Evolutionary conservation across 192 early-diverging fungal species (phyloP), one percentile per base, ranked within the genome.

Genomic region (Backusella sp.): DNA sequence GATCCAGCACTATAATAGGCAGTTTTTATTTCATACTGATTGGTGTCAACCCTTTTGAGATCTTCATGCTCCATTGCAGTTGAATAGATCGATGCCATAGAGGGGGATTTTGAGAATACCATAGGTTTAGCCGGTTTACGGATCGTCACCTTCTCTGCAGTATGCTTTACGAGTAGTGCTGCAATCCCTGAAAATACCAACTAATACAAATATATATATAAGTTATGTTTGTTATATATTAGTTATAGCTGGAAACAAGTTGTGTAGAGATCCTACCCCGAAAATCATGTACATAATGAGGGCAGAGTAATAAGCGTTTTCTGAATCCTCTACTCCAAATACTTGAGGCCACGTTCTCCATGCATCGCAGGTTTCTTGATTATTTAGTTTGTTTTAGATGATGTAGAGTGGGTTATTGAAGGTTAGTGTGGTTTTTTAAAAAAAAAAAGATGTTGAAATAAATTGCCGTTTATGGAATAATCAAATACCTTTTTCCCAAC

Each of bases 1-100:
- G 92, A 93, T 26, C 96, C 96, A 14, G 96, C 95, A 65, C 94
- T 93, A 73, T 97, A 97, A 44, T 90, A 90, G 26, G 87, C 85
- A n/a, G 82, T 85, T 73, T 92, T 92, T 67, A 88, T 86, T 12
- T 88, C 84, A 36, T 26, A 52, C 36, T 36, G 39, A 46, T 21
- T 28, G 11, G n/a, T 30, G 3, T 42, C 41, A 6, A 1, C 9
- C 21, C 44, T 44, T 72, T 72, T 44, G 8, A 62, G 14, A 8
- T 56, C 34, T 14, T 73, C 36, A 19, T 65, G 9, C 36, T 39
- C 37, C 56, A 62, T 62, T 62, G 56, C 26, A 28, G 23, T 62
- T 1, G 68, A 36, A 42, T 71, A 62, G 1, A 72, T 21, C 6
- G 76, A 77, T 3, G 76, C 34, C 21, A 41, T 19, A 0, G 70